phyloP scores from a whole-genome alignment of 257 asterid genomes.

The Ligustrum vulgare region DNA sequence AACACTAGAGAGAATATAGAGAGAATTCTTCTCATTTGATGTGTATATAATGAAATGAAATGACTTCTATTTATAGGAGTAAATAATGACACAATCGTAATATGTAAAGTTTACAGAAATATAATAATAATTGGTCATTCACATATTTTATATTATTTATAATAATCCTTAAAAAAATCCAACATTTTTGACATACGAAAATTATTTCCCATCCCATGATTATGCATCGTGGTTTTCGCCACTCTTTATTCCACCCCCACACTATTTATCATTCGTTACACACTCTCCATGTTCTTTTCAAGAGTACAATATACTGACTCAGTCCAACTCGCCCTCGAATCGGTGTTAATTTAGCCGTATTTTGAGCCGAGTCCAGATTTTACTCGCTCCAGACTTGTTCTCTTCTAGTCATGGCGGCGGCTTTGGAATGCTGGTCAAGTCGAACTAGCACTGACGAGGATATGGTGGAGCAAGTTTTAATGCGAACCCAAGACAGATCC shows the following conservation, averaged over 20 bases:
- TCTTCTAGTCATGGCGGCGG: slow-evolving; percentile 72
- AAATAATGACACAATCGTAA: no score
- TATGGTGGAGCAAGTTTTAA: slow-evolving; percentile 83
- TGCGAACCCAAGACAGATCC: slow-evolving; percentile 85
- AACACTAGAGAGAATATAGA: no score
- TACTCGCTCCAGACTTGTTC: slow-evolving; percentile 2
- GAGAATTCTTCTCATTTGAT: no score
- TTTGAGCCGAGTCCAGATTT: slow-evolving; percentile 22
- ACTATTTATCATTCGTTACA: not conserved
- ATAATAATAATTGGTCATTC: no score
- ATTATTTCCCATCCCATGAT: not conserved
- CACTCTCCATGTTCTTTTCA: not conserved
- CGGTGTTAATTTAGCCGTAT: slow-evolving; percentile 18
- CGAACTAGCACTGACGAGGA: slow-evolving; percentile 90
- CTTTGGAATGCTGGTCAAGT: slow-evolving; percentile 96
- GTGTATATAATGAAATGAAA: no score
- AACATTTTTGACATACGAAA: no score
- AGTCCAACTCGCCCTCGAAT: not conserved
- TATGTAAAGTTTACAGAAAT: no score
- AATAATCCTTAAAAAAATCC: no score
- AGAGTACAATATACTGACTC: not conserved
- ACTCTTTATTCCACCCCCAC: slow-evolving; percentile 2
- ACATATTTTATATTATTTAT: no score
- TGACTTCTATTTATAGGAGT: no score
- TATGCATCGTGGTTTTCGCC: not conserved